Evolutionary conservation across 805 yeast genomes (phyloP).

Genomic region (Hanseniaspora lachancei): DNA sequence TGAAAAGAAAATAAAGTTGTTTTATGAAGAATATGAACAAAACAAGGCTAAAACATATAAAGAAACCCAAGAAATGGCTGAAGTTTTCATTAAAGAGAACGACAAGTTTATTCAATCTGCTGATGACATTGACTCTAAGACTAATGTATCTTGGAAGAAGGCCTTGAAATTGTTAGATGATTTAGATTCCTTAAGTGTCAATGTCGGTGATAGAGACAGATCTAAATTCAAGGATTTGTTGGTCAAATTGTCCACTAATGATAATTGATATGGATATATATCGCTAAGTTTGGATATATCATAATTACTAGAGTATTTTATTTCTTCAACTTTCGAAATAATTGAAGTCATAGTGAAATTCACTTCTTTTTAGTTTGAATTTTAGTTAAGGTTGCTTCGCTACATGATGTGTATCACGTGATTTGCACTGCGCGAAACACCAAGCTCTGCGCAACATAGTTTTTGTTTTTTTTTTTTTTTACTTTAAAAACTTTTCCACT

Average conservation of each 20-base stretch:
- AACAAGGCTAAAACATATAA: slow-evolving; percentile 62
- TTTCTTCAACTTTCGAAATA: neutral
- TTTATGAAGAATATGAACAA: slow-evolving; percentile 77
- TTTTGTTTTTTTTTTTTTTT: too few relatives aligned
- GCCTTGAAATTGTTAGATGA: slow-evolving; percentile 38
- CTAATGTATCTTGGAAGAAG: slow-evolving; percentile 66
- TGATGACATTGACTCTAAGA: slow-evolving; percentile 39
- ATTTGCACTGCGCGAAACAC: too few relatives aligned
- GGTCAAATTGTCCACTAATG: slow-evolving; percentile 30
- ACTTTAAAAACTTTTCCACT: too few relatives aligned
- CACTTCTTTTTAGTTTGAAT: too few relatives aligned
- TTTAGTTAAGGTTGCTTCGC: neutral
- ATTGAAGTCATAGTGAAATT: too few relatives aligned
- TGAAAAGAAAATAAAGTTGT: slow-evolving; percentile 71
- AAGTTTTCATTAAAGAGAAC: slow-evolving; percentile 56
- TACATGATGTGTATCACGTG: too few relatives aligned
- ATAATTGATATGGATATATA: neutral
- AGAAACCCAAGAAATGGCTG: slow-evolving; percentile 53
- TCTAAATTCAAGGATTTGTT: slow-evolving; percentile 56
- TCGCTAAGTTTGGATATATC: neutral
- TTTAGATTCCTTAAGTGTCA: slow-evolving; percentile 30
- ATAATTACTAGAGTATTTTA: neutral
- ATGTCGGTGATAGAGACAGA: slow-evolving; percentile 45
- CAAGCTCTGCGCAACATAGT: too few relatives aligned
- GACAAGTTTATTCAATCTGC: slow-evolving; percentile 45